Percentiles rank a stretch among this genome's conserved stretches.
phyloP scores from a whole-genome alignment of 805 yeast species.

The Grigorovia yakushimaensis region DNA sequence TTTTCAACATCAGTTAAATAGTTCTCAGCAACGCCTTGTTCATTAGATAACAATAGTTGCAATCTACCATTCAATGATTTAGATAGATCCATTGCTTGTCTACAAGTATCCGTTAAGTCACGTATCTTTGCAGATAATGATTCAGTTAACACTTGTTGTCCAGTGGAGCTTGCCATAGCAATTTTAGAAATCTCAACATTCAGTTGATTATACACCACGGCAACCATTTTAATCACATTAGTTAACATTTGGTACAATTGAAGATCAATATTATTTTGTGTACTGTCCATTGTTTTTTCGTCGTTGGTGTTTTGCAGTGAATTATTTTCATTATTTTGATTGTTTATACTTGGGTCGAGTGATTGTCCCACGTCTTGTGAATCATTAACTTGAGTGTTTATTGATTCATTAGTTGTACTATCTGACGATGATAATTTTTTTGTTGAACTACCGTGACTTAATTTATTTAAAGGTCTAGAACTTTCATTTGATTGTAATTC shows the following conservation, averaged over 20 bases:
- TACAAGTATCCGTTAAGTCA: slow-evolving; percentile 69
- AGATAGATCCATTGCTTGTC: slow-evolving; percentile 74
- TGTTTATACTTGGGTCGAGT: not conserved
- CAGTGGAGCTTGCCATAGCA: slow-evolving; percentile 43
- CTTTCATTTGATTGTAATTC: slow-evolving; percentile 1
- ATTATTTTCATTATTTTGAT: not conserved
- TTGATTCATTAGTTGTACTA: not conserved
- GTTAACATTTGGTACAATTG: slow-evolving; percentile 56
- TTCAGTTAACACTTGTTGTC: slow-evolving; percentile 29
- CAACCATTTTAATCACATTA: slow-evolving; percentile 58
- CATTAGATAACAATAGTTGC: slow-evolving; percentile 33
- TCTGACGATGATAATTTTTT: not conserved
- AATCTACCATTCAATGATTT: slow-evolving; percentile 51
- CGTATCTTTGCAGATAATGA: slow-evolving; percentile 48
- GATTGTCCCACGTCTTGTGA: not conserved
- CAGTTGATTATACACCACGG: slow-evolving; percentile 65
- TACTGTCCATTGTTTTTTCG: slow-evolving; percentile 9
- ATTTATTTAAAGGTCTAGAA: not conserved
- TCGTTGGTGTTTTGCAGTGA: not conserved
- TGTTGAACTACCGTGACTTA: not conserved
- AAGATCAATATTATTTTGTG: slow-evolving; percentile 48
- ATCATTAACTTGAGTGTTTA: not conserved
- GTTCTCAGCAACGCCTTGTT: slow-evolving; percentile 13
- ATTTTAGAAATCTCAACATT: slow-evolving; percentile 57
- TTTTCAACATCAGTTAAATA: slow-evolving; percentile 44